phyloP scores from a whole-genome alignment of 2,329 filamentous ascomycete species.

The Aspergillus cejpii region DNA sequence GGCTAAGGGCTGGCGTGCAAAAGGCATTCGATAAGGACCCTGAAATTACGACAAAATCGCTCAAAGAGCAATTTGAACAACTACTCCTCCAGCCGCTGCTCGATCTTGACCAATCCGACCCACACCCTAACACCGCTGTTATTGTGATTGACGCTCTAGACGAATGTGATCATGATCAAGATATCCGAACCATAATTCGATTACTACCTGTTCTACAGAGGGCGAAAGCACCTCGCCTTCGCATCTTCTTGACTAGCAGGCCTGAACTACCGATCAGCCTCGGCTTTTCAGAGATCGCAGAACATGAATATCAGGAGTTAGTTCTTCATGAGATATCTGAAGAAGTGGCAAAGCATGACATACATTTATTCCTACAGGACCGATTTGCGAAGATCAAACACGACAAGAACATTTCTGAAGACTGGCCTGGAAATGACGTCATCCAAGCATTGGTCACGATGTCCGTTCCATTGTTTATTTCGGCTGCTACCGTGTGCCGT shows the following conservation, averaged over 20 bases:
- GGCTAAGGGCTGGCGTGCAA: slow-evolving; percentile 15
- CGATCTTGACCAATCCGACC: neutral
- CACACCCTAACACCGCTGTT: slow-evolving; percentile 1
- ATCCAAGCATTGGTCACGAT: slow-evolving; percentile 7
- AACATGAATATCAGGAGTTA: slow-evolving; percentile 17
- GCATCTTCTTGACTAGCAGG: slow-evolving; percentile 22
- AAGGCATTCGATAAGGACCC: slow-evolving; percentile 18
- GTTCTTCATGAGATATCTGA: slow-evolving; percentile 18
- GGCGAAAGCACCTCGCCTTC: slow-evolving; percentile 8
- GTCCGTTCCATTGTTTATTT: slow-evolving; percentile 15
- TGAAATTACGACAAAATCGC: slow-evolving; percentile 17
- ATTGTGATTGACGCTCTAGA: slow-evolving; percentile 25
- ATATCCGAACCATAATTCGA: slow-evolving; percentile 17
- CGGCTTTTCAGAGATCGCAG: slow-evolving; percentile 15
- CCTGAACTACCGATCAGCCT: slow-evolving; percentile 21
- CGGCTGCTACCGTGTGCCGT: slow-evolving; percentile 15
- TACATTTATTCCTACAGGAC: slow-evolving; percentile 19
- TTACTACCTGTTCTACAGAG: slow-evolving; percentile 13
- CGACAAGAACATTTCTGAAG: slow-evolving; percentile 5
- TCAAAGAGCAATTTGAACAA: slow-evolving; percentile 23
- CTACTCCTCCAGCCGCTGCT: slow-evolving; percentile 22
- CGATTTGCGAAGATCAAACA: slow-evolving; percentile 13
- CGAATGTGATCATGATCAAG: slow-evolving; percentile 16
- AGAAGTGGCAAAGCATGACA: slow-evolving; percentile 19
- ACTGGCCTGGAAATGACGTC: slow-evolving; percentile 11